These are phyloP conservation scores for Exophiala viscosa DNA, from an alignment of 2,329 filamentous ascomycete genomes.

Conservation along the genomic window DNA sequence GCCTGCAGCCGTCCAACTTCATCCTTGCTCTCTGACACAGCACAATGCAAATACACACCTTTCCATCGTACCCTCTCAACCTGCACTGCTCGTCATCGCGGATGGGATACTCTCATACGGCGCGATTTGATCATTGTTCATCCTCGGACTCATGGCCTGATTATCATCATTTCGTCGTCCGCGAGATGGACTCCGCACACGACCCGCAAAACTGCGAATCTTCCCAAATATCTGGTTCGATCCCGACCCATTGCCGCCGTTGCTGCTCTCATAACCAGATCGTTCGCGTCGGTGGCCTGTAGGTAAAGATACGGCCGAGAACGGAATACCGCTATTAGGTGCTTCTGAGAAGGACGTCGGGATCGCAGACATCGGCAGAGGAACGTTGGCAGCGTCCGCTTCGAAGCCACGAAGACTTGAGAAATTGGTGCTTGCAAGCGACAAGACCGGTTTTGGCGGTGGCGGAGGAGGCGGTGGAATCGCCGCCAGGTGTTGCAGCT, in stretches of 20 bases:
- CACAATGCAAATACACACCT: background rate
- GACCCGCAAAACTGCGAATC: constrained; percentile 53
- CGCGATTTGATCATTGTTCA: constrained; percentile 12
- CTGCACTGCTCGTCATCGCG: constrained; percentile 13
- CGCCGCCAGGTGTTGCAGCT: constrained; percentile 58
- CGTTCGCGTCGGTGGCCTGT: constrained; percentile 47
- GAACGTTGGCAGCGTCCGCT: constrained; percentile 23
- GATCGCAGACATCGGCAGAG: constrained; percentile 34
- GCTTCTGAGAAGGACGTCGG: constrained; percentile 29
- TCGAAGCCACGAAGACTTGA: constrained; percentile 36
- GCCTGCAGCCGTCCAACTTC: too few species aligned
- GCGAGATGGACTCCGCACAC: constrained; percentile 57
- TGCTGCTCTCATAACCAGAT: constrained; percentile 50
- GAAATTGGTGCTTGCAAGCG: constrained; percentile 30
- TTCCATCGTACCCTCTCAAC: background rate
- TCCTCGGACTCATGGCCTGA: constrained; percentile 19
- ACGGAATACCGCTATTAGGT: constrained; percentile 34
- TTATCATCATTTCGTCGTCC: constrained; percentile 37
- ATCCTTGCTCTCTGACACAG: background rate
- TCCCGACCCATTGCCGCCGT: background rate
- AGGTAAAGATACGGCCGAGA: constrained; percentile 28
- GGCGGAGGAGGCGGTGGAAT: constrained; percentile 48
- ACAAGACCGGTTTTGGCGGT: constrained; percentile 9
- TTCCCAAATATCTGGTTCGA: constrained; percentile 48
- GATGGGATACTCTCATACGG: constrained; percentile 22